Conservation (phyloP, 106 monocot species). For the Acorus gramineus region DNA sequence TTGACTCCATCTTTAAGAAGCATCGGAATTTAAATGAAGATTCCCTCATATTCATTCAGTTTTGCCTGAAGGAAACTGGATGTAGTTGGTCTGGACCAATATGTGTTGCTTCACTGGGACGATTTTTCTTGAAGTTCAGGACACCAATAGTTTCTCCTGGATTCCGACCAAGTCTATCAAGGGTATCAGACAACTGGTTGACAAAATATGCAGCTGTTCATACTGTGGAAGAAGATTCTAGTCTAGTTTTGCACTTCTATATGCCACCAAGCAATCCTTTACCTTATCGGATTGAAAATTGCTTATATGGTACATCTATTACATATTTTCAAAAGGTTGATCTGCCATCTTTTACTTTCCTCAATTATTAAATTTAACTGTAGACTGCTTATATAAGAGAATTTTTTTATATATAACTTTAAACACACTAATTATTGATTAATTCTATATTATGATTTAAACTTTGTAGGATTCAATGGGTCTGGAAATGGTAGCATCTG, state of each 20-base stretch:
- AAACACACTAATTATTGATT: background rate
- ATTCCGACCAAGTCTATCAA: constrained; percentile 2
- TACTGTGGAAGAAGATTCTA: constrained; percentile 56
- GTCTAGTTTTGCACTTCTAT: constrained; percentile 52
- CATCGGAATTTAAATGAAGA: constrained; percentile 40
- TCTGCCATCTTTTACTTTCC: background rate
- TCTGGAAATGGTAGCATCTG: constrained; percentile 38
- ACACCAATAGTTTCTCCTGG: constrained; percentile 4
- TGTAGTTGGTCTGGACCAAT: constrained; percentile 82
- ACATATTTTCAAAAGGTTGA: constrained; percentile 76
- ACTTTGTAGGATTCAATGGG: constrained; percentile 45
- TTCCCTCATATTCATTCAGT: constrained; percentile 53
- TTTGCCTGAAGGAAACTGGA: constrained; percentile 38
- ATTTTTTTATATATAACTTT: background rate
- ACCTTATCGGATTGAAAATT: constrained; percentile 85
- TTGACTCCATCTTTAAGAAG: constrained; percentile 47
- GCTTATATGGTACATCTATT: constrained; percentile 36
- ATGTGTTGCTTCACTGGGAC: constrained; percentile 77
- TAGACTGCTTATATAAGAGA: too few species aligned
- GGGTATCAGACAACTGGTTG: constrained; percentile 3
- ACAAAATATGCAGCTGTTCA: constrained; percentile 49
- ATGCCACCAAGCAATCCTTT: constrained; percentile 37
- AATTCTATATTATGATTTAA: background rate
- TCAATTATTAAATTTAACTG: too few species aligned
- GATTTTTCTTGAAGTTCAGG: constrained; percentile 82